Conservation (phyloP, 208 protist species). For the Acanthamoeba healyi region DNA sequence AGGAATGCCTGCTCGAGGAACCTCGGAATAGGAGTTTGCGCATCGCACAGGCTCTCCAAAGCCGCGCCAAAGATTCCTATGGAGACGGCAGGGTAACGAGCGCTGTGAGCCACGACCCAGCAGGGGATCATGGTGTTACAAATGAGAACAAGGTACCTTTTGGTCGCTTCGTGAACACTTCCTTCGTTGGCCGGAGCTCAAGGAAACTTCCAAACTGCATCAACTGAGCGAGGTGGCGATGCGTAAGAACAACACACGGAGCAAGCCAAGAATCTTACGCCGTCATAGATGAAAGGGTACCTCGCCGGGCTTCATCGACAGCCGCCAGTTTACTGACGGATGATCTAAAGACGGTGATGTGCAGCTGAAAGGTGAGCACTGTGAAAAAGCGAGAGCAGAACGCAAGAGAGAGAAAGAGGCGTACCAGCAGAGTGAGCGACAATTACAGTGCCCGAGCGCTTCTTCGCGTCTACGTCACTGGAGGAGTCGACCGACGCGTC, state of each 20-base stretch:
- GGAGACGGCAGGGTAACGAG: not conserved
- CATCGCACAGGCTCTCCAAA: not conserved
- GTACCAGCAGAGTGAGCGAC: not conserved
- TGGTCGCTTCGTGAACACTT: not conserved
- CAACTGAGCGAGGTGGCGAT: not conserved
- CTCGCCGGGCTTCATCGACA: conserved; percentile 3
- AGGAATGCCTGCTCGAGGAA: conserved; percentile 36
- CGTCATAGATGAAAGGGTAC: not conserved
- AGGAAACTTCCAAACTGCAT: not conserved
- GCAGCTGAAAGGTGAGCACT: not conserved
- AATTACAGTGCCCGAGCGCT: not conserved
- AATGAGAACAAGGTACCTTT: not conserved
- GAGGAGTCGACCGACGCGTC: not conserved
- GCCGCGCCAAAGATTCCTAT: not conserved
- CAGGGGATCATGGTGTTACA: too few relatives aligned
- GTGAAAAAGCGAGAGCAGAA: not conserved
- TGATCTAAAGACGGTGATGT: not conserved
- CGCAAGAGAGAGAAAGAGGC: too few relatives aligned
- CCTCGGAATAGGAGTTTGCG: not conserved
- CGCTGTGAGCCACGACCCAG: not conserved
- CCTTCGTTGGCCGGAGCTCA: not conserved
- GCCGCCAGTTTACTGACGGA: not conserved
- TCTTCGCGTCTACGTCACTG: not conserved
- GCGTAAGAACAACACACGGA: not conserved
- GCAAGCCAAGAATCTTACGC: not conserved